Evolutionary conservation across 169 alveolate genomes (phyloP).

Genomic region (Eimeria praecox): DNA sequence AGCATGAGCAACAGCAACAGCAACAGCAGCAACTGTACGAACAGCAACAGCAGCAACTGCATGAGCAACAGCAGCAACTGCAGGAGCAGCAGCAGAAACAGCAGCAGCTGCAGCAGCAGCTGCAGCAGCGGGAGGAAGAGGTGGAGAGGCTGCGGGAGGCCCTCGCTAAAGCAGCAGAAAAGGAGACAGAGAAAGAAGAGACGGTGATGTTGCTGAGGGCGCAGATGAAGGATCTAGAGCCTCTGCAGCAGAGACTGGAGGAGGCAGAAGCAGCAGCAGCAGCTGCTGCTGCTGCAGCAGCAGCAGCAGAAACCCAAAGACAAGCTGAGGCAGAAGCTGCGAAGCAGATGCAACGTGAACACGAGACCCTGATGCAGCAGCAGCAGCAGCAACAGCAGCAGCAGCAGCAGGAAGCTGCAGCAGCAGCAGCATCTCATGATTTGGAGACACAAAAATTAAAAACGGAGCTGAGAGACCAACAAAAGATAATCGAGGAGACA

Average conservation of each 20-base stretch:
- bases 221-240: neutral
- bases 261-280: neutral
- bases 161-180: neutral
- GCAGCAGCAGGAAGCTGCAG: neutral
- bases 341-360: slow-evolving; percentile 1
- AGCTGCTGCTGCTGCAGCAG: neutral
- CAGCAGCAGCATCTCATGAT: neutral
- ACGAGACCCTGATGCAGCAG: slow-evolving; percentile 1
- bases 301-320: neutral
- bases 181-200: neutral
- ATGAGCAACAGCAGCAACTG: neutral
- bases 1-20: neutral
- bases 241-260: neutral
- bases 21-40: no score
- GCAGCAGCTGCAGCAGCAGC: no score
- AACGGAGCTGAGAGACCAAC: neutral
- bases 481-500: neutral
- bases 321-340: neutral
- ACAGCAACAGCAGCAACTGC: slow-evolving; percentile 21
- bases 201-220: neutral
- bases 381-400: slow-evolving; percentile 23
- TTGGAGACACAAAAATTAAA: neutral
- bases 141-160: neutral
- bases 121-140: neutral
- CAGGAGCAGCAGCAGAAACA: neutral